Percentiles rank a stretch among this genome's conserved stretches.
phyloP scores from a whole-genome alignment of 108 stramenopile genomes.

The Mayamaea pseudoterrestris region DNA sequence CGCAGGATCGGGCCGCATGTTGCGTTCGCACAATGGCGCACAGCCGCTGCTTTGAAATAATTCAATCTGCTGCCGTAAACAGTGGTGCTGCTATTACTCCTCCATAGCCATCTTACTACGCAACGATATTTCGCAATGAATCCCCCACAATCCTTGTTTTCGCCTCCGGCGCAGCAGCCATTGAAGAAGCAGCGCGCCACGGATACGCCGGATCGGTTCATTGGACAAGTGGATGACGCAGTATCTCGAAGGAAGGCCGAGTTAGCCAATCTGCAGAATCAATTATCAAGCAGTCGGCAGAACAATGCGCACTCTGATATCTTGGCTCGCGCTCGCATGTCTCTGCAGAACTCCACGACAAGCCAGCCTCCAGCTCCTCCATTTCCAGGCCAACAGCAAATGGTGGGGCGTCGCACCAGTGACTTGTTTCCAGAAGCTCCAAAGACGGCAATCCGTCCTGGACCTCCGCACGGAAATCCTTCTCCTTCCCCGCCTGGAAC shows the following conservation, averaged over 20 bases:
- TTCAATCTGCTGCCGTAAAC: too few species aligned
- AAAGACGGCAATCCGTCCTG: background rate
- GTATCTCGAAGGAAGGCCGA: slow-evolving; percentile 30
- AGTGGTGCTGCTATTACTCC: too few species aligned
- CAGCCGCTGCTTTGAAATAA: too few species aligned
- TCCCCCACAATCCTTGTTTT: too few species aligned
- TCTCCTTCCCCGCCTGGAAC: too few species aligned
- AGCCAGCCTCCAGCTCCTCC: background rate
- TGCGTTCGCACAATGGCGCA: too few species aligned
- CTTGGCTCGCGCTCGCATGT: background rate
- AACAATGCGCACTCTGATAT: too few species aligned
- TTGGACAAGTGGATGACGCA: slow-evolving; percentile 22
- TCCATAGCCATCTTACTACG: too few species aligned
- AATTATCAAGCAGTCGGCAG: too few species aligned
- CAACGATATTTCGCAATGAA: too few species aligned
- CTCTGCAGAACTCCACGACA: background rate
- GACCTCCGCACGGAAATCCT: too few species aligned
- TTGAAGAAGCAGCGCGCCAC: slow-evolving; percentile 6
- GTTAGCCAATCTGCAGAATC: slow-evolving; percentile 4
- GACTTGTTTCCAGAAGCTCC: slow-evolving; percentile 6
- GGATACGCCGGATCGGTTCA: slow-evolving; percentile 3
- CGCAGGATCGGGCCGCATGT: too few species aligned
- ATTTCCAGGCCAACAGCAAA: background rate
- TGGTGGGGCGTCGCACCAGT: background rate
- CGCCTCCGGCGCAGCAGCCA: background rate